These are phyloP conservation scores for Candida yuanshanica DNA, from an alignment of 805 yeast species.

Conservation along the genomic window DNA sequence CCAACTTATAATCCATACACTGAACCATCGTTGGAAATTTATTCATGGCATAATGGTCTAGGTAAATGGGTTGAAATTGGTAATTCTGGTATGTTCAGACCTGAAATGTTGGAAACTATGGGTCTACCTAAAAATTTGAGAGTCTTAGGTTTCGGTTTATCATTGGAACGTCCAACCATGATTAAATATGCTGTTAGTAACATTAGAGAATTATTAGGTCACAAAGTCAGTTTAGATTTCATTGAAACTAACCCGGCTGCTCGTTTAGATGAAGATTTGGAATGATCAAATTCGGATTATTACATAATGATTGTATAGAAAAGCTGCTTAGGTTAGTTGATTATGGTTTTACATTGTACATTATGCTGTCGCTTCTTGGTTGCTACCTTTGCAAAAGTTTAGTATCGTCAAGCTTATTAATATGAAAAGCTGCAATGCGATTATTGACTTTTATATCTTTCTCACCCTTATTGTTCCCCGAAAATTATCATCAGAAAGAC, in stretches of 20 bases:
- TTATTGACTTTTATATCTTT: not conserved
- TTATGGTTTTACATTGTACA: too few relatives aligned
- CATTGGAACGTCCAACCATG: constrained; percentile 98
- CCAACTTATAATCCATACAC: constrained; percentile 99
- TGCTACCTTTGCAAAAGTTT: too few relatives aligned
- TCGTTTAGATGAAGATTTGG: constrained; percentile 72
- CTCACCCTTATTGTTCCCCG: not conserved
- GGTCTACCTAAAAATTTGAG: constrained; percentile 92
- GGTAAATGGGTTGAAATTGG: constrained; percentile 99
- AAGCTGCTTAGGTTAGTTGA: too few relatives aligned
- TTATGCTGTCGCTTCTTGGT: too few relatives aligned
- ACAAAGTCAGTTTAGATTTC: constrained; percentile 90
- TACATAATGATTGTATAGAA: not conserved
- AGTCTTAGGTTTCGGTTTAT: constrained; percentile 96
- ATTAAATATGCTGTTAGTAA: constrained; percentile 93
- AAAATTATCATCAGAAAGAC: constrained; percentile 27
- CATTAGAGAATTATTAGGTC: constrained; percentile 95
- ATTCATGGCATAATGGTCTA: constrained; percentile 92
- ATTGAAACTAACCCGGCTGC: constrained; percentile 97
- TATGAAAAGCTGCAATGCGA: too few relatives aligned
- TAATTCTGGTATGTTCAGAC: constrained; percentile 99
- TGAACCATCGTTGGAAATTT: constrained; percentile 97
- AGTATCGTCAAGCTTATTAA: too few relatives aligned
- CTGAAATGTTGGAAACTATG: constrained; percentile 98
- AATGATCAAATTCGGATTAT: too few relatives aligned